Conservation (phyloP, 1,284 basidiomycete genomes). For the Trametes polyzona region DNA sequence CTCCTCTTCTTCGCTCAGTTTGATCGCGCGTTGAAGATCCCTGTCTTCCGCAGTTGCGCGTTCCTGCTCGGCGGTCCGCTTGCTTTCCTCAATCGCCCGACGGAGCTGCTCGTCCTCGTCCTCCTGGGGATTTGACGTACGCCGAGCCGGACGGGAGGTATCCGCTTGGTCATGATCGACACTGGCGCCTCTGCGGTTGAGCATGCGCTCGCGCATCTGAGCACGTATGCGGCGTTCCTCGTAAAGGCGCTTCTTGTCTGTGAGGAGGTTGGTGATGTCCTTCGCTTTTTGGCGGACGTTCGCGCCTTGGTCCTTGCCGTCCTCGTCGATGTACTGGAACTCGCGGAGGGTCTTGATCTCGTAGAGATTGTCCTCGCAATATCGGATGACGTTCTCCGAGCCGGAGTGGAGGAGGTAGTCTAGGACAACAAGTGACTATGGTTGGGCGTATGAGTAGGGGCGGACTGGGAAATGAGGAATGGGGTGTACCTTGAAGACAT, state of each 20-base stretch:
- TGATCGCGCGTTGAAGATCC: constrained; percentile 78
- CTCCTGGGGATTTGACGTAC: neutral
- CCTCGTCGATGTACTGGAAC: constrained; percentile 96
- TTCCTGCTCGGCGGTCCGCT: constrained; percentile 70
- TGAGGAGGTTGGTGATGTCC: constrained; percentile 92
- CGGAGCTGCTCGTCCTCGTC: constrained; percentile 61
- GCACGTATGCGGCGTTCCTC: constrained; percentile 83
- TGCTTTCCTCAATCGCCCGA: constrained; percentile 83
- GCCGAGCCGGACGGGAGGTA: no score
- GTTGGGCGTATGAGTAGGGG: neutral
- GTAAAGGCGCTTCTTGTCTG: constrained; percentile 81
- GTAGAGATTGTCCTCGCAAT: constrained; percentile 96
- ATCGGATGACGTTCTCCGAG: constrained; percentile 95
- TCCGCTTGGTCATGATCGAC: constrained; percentile 31
- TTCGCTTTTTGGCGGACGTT: constrained; percentile 98
- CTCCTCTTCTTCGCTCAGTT: constrained; percentile 86
- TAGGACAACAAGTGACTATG: constrained; percentile 88
- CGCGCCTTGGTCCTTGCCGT: constrained; percentile 92
- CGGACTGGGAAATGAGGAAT: neutral
- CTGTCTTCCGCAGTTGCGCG: constrained; percentile 71
- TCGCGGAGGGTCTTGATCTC: constrained; percentile 98
- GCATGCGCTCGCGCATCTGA: constrained; percentile 91
- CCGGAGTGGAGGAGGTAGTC: constrained; percentile 96
- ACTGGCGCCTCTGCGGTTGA: constrained; percentile 53
- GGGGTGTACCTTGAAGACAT: constrained; percentile 89